Base-by-base conservation (phyloP, 768 basidiomycete species). In the Suillus paluster region DNA sequence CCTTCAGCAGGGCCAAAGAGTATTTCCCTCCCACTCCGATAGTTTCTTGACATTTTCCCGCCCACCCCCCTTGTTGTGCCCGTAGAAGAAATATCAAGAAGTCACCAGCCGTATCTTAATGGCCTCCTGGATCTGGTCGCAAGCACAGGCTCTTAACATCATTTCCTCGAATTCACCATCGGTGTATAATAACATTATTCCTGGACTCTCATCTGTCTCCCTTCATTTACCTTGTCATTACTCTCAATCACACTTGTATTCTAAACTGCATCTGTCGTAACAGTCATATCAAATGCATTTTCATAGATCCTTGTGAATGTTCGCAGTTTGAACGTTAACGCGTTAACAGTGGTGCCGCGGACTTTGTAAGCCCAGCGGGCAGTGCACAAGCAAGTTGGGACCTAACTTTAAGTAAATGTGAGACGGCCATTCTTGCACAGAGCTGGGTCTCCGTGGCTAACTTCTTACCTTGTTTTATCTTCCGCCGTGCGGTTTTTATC, bases 41-140 rank as follows among this genome's bases (percentile, higher is more conserved):
- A 67, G 64, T 55, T 77, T 71, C 57, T 72, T 73, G 33, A 79
- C 74, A 15, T 79, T 79, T 57, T 79, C 78, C 36, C 75, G 78
- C 12, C 78, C 78, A 5, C 78, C 78, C 12, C 70, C 74, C 17
- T 61, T 55, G 11, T 21, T 59, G n/a, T 53, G 23, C 6, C 38
- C 53, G 17, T 55, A 55, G 54, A 38, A 55, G 23, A 25, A 55
- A 39, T 25, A 39, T 19, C 34, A 54, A 38, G 36, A 25, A 38
- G 53, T 17, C 19, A 46, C 23, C 21, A 14, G 23, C 8, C n/a
- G n/a, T 55, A 11, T 55, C 23, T 25, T 11, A 55, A 25, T 41
- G 38, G 54, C 17, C 38, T 3, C 54, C 36, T 27, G 38, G 38
- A 25, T 41, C 11, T 36, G 42, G 8, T n/a, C 19, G 19, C 42